phyloP scores from a whole-genome alignment of 2,329 filamentous ascomycete species.

The Zasmidium citrigriseum region DNA sequence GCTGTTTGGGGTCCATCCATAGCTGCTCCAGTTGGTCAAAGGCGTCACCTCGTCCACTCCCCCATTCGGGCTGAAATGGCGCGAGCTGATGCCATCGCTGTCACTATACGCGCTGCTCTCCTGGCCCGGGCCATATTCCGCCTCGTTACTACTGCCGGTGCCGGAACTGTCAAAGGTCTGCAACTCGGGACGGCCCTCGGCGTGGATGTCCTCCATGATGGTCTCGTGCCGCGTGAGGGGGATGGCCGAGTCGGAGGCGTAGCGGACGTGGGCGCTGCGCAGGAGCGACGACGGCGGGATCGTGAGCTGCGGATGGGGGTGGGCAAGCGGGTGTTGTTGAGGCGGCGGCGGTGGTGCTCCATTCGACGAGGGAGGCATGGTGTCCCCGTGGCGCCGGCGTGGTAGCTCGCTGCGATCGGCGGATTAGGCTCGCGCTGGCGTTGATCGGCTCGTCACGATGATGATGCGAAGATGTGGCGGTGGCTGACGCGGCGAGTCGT shows the following conservation, averaged over 20 bases:
- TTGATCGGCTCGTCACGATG: neutral
- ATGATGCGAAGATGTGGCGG: neutral
- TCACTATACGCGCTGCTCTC: slow-evolving; percentile 27
- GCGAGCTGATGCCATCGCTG: slow-evolving; percentile 26
- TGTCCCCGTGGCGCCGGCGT: neutral
- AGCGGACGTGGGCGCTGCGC: slow-evolving; percentile 18
- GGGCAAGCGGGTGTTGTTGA: neutral
- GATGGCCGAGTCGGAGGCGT: slow-evolving; percentile 22
- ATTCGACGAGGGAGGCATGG: neutral
- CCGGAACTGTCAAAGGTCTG: slow-evolving; percentile 34
- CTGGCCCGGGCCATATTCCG: slow-evolving; percentile 23
- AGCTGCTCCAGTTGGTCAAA: slow-evolving; percentile 30
- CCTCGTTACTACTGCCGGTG: slow-evolving; percentile 31
- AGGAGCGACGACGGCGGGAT: neutral
- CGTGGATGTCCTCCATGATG: slow-evolving; percentile 36
- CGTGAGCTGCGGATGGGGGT: neutral
- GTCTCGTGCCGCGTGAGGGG: slow-evolving; percentile 15
- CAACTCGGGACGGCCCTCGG: slow-evolving; percentile 31
- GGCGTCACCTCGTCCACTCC: slow-evolving; percentile 28
- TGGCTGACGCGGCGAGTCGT: neutral
- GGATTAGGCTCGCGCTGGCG: neutral
- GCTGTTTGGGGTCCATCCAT: slow-evolving; percentile 28
- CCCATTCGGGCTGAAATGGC: slow-evolving; percentile 28
- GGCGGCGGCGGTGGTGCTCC: neutral
- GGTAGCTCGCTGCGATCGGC: neutral